Base-by-base conservation (phyloP, 805 yeast genomes). In the Yamadazyma sp. region DNA sequence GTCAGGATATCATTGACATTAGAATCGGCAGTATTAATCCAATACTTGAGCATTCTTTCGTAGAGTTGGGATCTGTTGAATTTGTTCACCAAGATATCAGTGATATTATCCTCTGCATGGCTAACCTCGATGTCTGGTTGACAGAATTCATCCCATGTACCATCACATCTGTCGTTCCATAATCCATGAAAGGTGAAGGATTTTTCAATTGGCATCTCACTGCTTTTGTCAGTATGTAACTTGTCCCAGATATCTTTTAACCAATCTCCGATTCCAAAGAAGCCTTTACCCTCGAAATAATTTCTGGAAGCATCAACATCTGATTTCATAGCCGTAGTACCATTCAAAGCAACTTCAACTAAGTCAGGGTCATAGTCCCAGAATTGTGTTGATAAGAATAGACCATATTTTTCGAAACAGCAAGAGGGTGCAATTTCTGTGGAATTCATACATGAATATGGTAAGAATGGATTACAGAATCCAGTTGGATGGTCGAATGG, bases 341-440 rank as follows among this genome's bases (percentile, higher is more conserved):
- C 42, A 27, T 34, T 27, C 3, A 26, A 7, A 15, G 42, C 42
- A 19, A 23, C 30, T 2, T 11, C 11, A 6, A 33, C 30, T 19
- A 30, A 31, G n/a, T 25, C 25, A 14, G 94, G 89, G 40, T 65
- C 60, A 53, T 82, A 84, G 59, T 89, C 95, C 97, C 97, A 89
- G 62, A 89, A 88, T 55, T 89, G 98, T 0, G 97, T 85, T 53
- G 78, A 84, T 33, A 89, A 59, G 22, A 89, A 65, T n/a, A 86
- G 69, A 5, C 97, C 97, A 30, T 94, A 88, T 30, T 75, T 74
- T 53, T 88, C 96, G 55, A 80, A 86, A 60, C 97, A 89, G 53
- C 97, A 89, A 2, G 76, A 33, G 5, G 47, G 36, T 3, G 57
- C 48, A 5, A 60, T 72, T 5, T 65, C 52, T 45, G 80, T 80